Percentiles rank a stretch among this genome's conserved stretches.
Conservation (phyloP, 345 rosid species). For the Geranium rotundifolium region DNA sequence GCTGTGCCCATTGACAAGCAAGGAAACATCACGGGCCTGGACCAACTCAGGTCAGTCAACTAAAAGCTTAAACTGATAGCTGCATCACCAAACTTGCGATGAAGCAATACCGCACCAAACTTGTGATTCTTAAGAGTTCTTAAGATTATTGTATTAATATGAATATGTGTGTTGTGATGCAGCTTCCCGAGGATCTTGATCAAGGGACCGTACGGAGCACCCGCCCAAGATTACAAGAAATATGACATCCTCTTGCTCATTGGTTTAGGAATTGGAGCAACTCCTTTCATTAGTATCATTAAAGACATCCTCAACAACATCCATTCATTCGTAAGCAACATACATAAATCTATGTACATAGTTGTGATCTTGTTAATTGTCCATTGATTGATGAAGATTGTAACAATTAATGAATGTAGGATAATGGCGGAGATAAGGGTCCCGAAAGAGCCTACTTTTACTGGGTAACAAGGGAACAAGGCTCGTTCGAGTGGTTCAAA, state of each 20-base stretch:
- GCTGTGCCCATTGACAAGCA: constrained; percentile 6
- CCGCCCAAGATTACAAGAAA: constrained; percentile 71
- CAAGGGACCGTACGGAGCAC: constrained; percentile 94
- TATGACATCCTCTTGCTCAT: constrained; percentile 69
- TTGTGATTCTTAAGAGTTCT: no score
- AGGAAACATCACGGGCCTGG: no score
- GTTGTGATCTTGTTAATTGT: no score
- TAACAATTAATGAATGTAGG: no score
- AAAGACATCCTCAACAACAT: constrained; percentile 68
- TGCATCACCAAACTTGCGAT: no score
- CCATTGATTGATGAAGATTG: not conserved
- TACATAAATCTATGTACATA: no score
- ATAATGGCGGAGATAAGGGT: constrained; percentile 11
- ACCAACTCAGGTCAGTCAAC: constrained; percentile 22
- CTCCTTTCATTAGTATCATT: constrained; percentile 84
- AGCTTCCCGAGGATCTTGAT: constrained; percentile 63
- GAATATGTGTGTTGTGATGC: constrained; percentile 1
- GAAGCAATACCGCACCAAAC: no score
- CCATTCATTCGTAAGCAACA: constrained; percentile 15
- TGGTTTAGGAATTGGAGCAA: constrained; percentile 95
- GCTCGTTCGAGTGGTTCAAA: constrained; percentile 93
- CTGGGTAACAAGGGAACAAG: constrained; percentile 96
- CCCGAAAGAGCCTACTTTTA: constrained; percentile 83
- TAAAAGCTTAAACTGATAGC: no score
- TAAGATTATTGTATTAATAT: no score